These are phyloP conservation scores for Hypoxylon sp. DNA, from an alignment of 2,329 filamentous ascomycete species.

Conservation along the genomic window DNA sequence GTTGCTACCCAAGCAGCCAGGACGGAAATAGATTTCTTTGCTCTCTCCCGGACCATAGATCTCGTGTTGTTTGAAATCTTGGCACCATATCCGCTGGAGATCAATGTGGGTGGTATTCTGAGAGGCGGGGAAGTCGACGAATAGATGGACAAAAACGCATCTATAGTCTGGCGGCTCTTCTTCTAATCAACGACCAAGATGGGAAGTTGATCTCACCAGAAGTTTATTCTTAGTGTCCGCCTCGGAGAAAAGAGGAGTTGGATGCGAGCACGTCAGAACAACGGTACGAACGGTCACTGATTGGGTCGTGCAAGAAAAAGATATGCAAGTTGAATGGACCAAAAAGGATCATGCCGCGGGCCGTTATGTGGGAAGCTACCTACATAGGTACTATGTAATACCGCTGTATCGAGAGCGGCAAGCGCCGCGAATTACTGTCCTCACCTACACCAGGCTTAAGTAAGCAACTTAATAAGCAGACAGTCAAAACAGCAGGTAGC, in stretches of 20 bases:
- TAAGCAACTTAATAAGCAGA: no score
- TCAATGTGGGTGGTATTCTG: conserved; percentile 19
- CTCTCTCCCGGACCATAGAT: conserved; percentile 30
- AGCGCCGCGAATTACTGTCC: conserved; percentile 20
- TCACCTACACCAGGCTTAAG: no score
- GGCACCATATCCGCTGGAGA: conserved; percentile 32
- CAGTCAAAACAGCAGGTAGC: no score
- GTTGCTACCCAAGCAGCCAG: conserved; percentile 27
- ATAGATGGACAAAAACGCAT: conserved; percentile 13
- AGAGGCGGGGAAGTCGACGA: conserved; percentile 10
- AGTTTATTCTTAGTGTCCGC: conserved; percentile 26
- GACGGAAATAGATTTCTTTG: conserved; percentile 43
- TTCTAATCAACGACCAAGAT: background rate
- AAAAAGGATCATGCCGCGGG: conserved; percentile 11
- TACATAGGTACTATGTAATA: no score
- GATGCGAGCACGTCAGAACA: conserved; percentile 25
- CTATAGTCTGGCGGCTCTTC: conserved; percentile 30
- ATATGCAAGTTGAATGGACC: conserved; percentile 24
- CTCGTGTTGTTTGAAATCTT: conserved; percentile 29
- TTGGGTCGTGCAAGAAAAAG: conserved; percentile 20
- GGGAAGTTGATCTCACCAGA: conserved; percentile 12
- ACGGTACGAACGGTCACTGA: conserved; percentile 18
- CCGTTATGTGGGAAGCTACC: conserved; percentile 25
- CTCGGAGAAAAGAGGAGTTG: conserved; percentile 15
- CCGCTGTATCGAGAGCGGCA: conserved; percentile 17